Evolutionary conservation across 2,329 filamentous ascomycete genomes (phyloP), one percentile per base, ranked within the genome.

Genomic region (Botrytis squamosa): DNA sequence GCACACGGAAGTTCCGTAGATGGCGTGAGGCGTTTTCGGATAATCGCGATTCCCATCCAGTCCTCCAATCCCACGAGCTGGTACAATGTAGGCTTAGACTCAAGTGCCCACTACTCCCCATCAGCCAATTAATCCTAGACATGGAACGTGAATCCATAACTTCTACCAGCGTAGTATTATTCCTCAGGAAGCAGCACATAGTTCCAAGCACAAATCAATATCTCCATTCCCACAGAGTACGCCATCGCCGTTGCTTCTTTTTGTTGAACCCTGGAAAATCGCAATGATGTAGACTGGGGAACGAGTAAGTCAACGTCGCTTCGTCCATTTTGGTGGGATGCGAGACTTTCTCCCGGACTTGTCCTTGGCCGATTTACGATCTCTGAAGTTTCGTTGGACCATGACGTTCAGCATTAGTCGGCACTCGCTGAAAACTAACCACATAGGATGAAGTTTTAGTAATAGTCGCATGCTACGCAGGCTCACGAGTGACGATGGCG

Each of bases 141-240:
- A 40, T 55, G 7, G 22, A 40, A 40, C 25, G 18, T 55, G 46
- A 55, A 68, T 22, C 46, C 59, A 16, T n/a, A 55, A 68, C 36
- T 38, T n/a, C 46, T 52, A 25, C 64, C 44, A 49, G 29, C 20
- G 64, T 55, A 22, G 46, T 22, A 55, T 40, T 55, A 55, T 40
- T 68, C 36, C n/a, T 65, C 20, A 33, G 63, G 40, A 42, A 64
- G 40, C 38, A 22, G 38, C 44, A 36, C 62, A 64, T 44, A 60
- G 16, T 64, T 25, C 63, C 63, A 46, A 69, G 46, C 66, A 55
- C 66, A 59, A 69, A 69, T 59, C 63, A 65, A 33, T 25, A 60
- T 29, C 40, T 59, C 33, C 36, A 40, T 60, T 40, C 49, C 49
- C 7, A 57, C 16, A n/a, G 52, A 57, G n/a, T 59, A 36, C 66